These are phyloP conservation scores for Hypoxylon sp. DNA, from an alignment of 2,329 filamentous ascomycete genomes.

Conservation along the genomic window DNA sequence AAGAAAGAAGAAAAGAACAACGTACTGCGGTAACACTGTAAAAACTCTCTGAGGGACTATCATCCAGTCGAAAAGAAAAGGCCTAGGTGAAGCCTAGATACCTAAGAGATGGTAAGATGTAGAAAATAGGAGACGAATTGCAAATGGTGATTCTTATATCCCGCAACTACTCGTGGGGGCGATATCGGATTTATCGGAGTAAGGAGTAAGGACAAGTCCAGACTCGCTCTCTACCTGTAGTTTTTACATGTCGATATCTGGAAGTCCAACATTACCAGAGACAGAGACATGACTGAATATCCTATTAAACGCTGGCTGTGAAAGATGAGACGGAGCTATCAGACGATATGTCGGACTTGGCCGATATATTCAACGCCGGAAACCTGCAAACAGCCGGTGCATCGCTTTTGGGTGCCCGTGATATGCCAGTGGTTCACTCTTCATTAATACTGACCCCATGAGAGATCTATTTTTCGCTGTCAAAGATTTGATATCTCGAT, in stretches of 20 bases:
- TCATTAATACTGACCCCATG: background rate
- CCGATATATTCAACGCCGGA: background rate
- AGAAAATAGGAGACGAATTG: conserved; percentile 1
- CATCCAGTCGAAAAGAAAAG: conserved; percentile 10
- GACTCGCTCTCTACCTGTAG: background rate
- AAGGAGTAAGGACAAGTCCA: background rate
- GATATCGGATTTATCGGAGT: conserved; percentile 24
- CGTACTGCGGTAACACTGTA: conserved; percentile 22
- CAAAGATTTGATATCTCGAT: background rate
- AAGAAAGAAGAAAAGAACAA: conserved; percentile 3
- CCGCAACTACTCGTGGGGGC: conserved; percentile 3
- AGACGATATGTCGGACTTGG: background rate
- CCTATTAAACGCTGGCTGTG: background rate
- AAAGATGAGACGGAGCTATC: background rate
- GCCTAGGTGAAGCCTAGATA: background rate
- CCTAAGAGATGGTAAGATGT: background rate
- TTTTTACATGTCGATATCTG: background rate
- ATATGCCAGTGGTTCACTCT: background rate
- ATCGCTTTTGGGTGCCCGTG: background rate
- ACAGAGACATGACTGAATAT: background rate
- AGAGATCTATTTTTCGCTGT: background rate
- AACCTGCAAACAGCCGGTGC: background rate
- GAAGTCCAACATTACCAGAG: background rate
- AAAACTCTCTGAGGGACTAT: conserved; percentile 9
- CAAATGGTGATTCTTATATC: conserved; percentile 8